These are phyloP conservation scores for Dendrobium officinale DNA, from an alignment of 106 monocot genomes.

Conservation along the genomic window DNA sequence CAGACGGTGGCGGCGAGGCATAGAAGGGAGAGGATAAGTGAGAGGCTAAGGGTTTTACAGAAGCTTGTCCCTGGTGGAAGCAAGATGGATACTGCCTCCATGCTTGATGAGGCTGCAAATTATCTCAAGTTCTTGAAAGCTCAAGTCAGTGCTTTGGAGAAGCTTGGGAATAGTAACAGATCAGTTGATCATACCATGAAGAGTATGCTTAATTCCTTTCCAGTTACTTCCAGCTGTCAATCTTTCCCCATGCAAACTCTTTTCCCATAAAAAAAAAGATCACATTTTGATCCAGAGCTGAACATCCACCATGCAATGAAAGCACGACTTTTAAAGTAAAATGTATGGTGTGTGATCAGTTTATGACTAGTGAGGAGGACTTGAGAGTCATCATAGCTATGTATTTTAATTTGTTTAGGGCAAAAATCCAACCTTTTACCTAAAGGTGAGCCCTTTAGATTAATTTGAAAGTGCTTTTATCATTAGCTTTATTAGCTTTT, in stretches of 20 bases:
- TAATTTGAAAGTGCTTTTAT: neutral
- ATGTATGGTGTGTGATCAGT: neutral
- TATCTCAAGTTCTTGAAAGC: conserved; percentile 88
- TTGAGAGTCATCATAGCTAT: neutral
- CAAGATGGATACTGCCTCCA: conserved; percentile 90
- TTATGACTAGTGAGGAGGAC: neutral
- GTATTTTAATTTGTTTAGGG: neutral
- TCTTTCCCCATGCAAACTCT: neutral
- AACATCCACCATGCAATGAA: conserved; percentile 3
- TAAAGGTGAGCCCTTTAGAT: neutral
- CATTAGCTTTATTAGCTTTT: neutral
- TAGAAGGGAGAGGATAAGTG: conserved; percentile 69
- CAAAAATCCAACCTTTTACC: neutral
- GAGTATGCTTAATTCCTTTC: neutral
- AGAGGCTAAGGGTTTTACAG: conserved; percentile 61
- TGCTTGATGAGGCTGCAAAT: conserved; percentile 87
- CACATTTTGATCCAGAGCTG: neutral
- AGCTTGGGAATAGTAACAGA: neutral
- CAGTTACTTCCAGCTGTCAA: neutral
- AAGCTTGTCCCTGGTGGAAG: conserved; percentile 65
- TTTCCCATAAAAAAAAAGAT: neutral
- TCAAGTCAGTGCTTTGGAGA: conserved; percentile 58
- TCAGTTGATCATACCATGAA: neutral
- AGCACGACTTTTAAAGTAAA: neutral
- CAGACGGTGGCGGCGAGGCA: conserved; percentile 84